Conservation (phyloP, 805 yeast species). For the Komagataella pseudopastoris region DNA sequence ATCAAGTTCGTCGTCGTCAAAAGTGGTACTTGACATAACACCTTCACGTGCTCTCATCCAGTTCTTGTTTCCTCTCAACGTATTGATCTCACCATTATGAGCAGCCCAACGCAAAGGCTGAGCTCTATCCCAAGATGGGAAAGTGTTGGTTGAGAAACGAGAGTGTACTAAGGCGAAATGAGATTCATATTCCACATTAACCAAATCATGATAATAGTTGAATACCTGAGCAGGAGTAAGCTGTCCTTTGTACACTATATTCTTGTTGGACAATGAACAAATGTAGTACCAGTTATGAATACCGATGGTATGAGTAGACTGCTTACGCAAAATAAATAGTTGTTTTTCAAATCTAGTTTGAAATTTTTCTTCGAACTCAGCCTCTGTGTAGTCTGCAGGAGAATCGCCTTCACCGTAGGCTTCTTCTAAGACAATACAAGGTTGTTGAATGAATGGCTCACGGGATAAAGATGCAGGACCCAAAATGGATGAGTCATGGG, state of each 20-base stretch:
- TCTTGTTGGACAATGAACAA: constrained; percentile 78
- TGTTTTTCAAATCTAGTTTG: constrained; percentile 68
- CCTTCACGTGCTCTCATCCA: constrained; percentile 99
- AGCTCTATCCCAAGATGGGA: constrained; percentile 99
- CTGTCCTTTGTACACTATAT: constrained; percentile 96
- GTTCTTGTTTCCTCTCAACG: constrained; percentile 93
- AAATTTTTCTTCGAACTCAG: constrained; percentile 40
- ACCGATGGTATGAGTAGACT: constrained; percentile 82
- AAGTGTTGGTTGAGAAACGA: constrained; percentile 93
- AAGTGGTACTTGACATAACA: constrained; percentile 75
- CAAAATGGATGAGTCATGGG: constrained; percentile 84
- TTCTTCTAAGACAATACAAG: constrained; percentile 64
- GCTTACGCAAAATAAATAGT: constrained; percentile 78
- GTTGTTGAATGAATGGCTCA: constrained; percentile 87
- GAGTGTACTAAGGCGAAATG: constrained; percentile 96
- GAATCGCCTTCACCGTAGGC: constrained; percentile 25
- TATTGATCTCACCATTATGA: constrained; percentile 97
- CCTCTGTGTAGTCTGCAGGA: constrained; percentile 25
- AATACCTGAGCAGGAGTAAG: constrained; percentile 94
- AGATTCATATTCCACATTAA: constrained; percentile 83
- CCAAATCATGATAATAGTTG: constrained; percentile 85
- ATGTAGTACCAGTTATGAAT: constrained; percentile 96
- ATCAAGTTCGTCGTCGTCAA: constrained; percentile 77
- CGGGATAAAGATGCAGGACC: constrained; percentile 92
- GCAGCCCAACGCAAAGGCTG: constrained; percentile 97